Evolutionary conservation across 495 filamentous ascomycete genomes (phyloP).

Genomic region (Lasiosphaeria hispida): DNA sequence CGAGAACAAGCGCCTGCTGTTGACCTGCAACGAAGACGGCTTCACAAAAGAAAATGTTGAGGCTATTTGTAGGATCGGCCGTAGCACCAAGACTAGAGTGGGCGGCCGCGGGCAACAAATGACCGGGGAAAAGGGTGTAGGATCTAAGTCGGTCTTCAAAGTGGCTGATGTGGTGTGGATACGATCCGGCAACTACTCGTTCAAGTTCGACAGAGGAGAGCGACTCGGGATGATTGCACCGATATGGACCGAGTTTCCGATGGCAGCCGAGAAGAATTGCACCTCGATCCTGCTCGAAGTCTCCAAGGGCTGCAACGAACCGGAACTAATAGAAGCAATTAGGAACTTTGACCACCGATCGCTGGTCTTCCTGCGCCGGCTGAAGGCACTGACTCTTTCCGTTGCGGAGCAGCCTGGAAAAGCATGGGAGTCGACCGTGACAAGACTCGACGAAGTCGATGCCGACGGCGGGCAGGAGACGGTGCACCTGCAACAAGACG

Average conservation of each 20-base stretch:
- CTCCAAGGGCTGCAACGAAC: background rate
- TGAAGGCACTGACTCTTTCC: background rate
- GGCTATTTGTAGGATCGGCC: slow-evolving; percentile 36
- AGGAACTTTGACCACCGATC: background rate
- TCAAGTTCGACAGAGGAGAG: slow-evolving; percentile 35
- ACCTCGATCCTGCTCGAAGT: background rate
- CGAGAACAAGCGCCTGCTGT: slow-evolving; percentile 4
- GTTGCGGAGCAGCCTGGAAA: background rate
- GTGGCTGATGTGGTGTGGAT: slow-evolving; percentile 40
- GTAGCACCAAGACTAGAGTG: slow-evolving; percentile 35
- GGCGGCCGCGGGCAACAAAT: slow-evolving; percentile 24
- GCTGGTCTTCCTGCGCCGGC: background rate
- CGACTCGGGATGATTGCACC: slow-evolving; percentile 33
- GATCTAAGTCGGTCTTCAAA: slow-evolving; percentile 52
- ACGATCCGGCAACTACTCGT: slow-evolving; percentile 38
- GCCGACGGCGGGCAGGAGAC: background rate
- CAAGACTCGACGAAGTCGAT: background rate
- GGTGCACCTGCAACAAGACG: background rate
- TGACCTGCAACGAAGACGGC: slow-evolving; percentile 45
- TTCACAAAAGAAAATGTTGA: slow-evolving; percentile 35
- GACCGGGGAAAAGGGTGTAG: slow-evolving; percentile 51
- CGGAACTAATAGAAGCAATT: background rate
- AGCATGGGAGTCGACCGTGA: background rate
- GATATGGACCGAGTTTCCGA: slow-evolving; percentile 1
- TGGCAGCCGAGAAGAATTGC: background rate